These are phyloP conservation scores for Scutellaria barbata DNA, from an alignment of 257 asterid genomes.

Conservation along the genomic window DNA sequence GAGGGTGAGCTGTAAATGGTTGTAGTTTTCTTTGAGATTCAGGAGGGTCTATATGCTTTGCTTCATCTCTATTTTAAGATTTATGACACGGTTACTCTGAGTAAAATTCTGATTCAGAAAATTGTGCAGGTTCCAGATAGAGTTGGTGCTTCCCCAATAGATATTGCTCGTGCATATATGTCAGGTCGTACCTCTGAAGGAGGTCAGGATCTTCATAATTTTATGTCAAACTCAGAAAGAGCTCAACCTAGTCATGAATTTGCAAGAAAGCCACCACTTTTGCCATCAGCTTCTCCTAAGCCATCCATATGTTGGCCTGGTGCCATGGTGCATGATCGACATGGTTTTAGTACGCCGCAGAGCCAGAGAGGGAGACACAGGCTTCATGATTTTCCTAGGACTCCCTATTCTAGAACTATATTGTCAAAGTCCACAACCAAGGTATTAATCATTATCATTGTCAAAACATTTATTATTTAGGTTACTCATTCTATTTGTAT, in stretches of 20 bases:
- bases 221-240: conserved; percentile 45
- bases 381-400: conserved; percentile 76
- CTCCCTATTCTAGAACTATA: conserved; percentile 81
- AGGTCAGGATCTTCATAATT: conserved; percentile 46
- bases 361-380: conserved; percentile 64
- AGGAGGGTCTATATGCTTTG: neutral
- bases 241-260: conserved; percentile 48
- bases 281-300: conserved; percentile 65
- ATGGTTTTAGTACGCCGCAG: conserved; percentile 63
- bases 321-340: conserved; percentile 60
- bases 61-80: neutral
- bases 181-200: conserved; percentile 65
- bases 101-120: conserved; percentile 24
- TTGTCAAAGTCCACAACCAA: conserved; percentile 63
- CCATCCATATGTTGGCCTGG: conserved; percentile 86
- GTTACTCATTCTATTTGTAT: conserved; percentile 30
- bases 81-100: neutral
- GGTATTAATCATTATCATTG: conserved; percentile 50
- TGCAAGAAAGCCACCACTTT: conserved; percentile 51
- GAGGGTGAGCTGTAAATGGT: conserved; percentile 18
- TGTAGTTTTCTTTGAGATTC: conserved; percentile 1
- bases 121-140: conserved; percentile 62
- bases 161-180: conserved; percentile 94
- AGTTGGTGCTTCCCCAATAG: conserved; percentile 82
- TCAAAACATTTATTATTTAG: conserved; percentile 11